A percentile compares a stretch with the other conserved stretches of the same genome.
Evolutionary conservation across 306 rosid genomes (phyloP).

Genomic region (Quillaja saponaria): DNA sequence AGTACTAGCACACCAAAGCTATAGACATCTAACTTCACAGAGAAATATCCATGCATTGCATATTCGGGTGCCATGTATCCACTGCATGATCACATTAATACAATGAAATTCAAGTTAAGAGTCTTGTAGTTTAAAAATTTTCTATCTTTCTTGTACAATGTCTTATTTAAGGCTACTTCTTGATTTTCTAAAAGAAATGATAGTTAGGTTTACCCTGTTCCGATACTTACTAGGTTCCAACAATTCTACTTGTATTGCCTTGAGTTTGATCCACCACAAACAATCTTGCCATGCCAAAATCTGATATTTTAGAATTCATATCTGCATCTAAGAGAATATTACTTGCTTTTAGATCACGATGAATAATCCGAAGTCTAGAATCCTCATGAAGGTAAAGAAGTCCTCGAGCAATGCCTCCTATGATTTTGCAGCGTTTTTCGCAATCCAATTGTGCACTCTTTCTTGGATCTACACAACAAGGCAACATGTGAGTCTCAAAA

Average conservation of each 20-base stretch:
- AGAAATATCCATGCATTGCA: constrained; percentile 41
- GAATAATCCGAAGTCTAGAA: constrained; percentile 40
- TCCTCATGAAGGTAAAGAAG: constrained; percentile 55
- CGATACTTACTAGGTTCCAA: constrained; percentile 42
- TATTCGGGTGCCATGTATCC: constrained; percentile 79
- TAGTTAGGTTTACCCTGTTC: neutral
- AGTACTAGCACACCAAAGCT: constrained; percentile 56
- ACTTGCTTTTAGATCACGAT: constrained; percentile 47
- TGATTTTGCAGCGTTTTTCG: constrained; percentile 39
- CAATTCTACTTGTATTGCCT: constrained; percentile 32
- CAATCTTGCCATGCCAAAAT: constrained; percentile 54
- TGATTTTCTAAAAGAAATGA: too few relatives aligned
- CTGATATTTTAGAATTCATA: constrained; percentile 44
- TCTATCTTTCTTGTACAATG: too few relatives aligned
- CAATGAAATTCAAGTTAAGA: neutral
- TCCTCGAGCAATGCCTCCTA: constrained; percentile 40
- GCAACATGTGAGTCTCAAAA: neutral
- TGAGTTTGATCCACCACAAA: constrained; percentile 39
- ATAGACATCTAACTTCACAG: constrained; percentile 46
- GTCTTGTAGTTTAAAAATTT: too few relatives aligned
- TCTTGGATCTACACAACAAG: constrained; percentile 32
- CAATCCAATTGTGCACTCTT: constrained; percentile 32
- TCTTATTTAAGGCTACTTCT: too few relatives aligned
- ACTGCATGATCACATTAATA: constrained; percentile 5
- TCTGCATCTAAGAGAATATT: constrained; percentile 45